Percentiles rank a stretch among this genome's conserved stretches.
These are phyloP conservation scores for Rhododendron williamsianum DNA, from an alignment of 148 eudicot species.

Conservation along the genomic window DNA sequence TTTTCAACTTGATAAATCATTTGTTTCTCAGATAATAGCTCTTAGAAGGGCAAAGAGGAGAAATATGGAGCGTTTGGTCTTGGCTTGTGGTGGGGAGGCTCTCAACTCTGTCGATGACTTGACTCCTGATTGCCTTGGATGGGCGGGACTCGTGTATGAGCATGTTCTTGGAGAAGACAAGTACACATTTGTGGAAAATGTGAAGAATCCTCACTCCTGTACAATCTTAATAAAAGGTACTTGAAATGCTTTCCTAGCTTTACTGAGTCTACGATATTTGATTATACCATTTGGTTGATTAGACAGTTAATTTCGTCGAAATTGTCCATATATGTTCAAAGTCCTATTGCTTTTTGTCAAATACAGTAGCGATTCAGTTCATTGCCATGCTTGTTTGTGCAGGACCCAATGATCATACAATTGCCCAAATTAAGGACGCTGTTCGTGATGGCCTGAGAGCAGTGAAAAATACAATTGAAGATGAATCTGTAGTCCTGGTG, in stretches of 20 bases:
- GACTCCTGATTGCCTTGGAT: constrained; percentile 88
- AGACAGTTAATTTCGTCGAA: not conserved
- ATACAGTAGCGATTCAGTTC: not conserved
- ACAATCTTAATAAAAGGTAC: constrained; percentile 92
- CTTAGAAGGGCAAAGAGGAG: constrained; percentile 93
- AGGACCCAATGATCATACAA: constrained; percentile 99
- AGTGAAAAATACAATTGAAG: constrained; percentile 91
- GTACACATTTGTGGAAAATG: constrained; percentile 95
- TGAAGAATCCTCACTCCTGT: constrained; percentile 87
- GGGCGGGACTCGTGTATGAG: constrained; percentile 97
- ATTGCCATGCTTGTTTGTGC: constrained; percentile 5
- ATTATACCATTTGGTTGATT: not conserved
- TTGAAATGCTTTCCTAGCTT: constrained; percentile 1
- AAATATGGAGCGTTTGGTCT: constrained; percentile 91
- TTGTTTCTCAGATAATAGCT: constrained; percentile 59
- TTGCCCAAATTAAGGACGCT: constrained; percentile 98
- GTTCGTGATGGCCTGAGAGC: constrained; percentile 96
- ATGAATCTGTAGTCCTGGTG: constrained; percentile 82
- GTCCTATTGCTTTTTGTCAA: not conserved
- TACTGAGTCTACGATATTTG: not conserved
- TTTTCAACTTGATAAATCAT: not conserved
- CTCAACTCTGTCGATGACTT: constrained; percentile 88
- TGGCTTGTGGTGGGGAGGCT: constrained; percentile 99
- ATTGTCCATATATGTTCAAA: not conserved
- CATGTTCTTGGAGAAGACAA: constrained; percentile 97